Conservation (phyloP, 768 basidiomycete genomes). For the Amanita pseudoporphyria region DNA sequence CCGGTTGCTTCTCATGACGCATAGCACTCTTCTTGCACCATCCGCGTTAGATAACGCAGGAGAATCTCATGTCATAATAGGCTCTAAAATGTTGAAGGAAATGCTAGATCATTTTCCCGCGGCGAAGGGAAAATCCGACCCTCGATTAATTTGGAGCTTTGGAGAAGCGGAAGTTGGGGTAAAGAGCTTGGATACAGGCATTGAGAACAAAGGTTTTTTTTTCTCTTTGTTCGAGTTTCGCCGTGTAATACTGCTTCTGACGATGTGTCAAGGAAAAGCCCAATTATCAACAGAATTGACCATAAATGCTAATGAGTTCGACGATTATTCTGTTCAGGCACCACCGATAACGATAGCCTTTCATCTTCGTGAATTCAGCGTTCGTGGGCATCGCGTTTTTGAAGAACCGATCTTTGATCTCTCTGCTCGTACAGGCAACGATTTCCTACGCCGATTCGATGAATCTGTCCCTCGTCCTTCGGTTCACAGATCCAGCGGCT, state of each 20-base stretch:
- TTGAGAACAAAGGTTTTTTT: constrained; percentile 37
- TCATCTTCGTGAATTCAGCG: constrained; percentile 79
- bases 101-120: constrained; percentile 77
- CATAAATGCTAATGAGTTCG: constrained; percentile 75
- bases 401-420: neutral
- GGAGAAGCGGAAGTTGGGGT: constrained; percentile 56
- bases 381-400: constrained; percentile 20
- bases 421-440: constrained; percentile 52
- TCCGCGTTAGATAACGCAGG: constrained; percentile 45
- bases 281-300: constrained; percentile 69
- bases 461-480: constrained; percentile 52
- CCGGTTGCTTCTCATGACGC: constrained; percentile 50
- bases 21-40: constrained; percentile 54
- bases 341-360: constrained; percentile 65
- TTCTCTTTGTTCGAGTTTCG: neutral
- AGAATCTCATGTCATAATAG: constrained; percentile 62
- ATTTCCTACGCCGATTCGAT: constrained; percentile 72
- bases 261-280: constrained; percentile 33
- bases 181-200: constrained; percentile 55
- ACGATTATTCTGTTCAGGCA: constrained; percentile 56
- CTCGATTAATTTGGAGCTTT: constrained; percentile 79
- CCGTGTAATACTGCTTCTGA: neutral
- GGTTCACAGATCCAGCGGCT: constrained; percentile 64
- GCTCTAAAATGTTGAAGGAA: constrained; percentile 63
- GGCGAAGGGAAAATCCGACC: constrained; percentile 59